Percentiles rank a stretch among this genome's conserved stretches.
Conservation (phyloP, 345 rosid species). For the Eucalyptus cladocalyx region DNA sequence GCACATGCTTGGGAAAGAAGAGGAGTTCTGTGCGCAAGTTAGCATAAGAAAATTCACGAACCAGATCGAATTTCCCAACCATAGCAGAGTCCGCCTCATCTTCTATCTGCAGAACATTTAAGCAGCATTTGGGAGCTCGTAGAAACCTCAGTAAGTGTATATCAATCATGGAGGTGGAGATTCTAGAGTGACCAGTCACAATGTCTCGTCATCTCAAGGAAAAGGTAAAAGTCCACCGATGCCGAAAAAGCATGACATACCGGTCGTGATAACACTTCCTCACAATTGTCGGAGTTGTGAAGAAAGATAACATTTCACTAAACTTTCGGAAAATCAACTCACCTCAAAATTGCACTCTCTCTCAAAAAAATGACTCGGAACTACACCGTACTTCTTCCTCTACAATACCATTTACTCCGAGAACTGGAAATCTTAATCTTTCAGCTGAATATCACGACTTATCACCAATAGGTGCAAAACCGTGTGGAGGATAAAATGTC, state of each 20-base stretch:
- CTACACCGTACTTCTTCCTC: background rate
- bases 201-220: background rate
- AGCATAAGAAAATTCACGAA: background rate
- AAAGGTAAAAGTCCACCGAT: background rate
- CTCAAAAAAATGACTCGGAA: background rate
- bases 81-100: slow-evolving; percentile 28
- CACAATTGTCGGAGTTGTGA: background rate
- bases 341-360: background rate
- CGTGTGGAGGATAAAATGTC: background rate
- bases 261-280: background rate
- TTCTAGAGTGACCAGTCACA: background rate
- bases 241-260: background rate
- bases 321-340: background rate
- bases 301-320: background rate
- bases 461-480: background rate
- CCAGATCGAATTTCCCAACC: slow-evolving; percentile 24
- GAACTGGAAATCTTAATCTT: background rate
- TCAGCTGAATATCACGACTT: background rate
- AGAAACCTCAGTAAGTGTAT: background rate
- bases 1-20: background rate
- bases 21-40: background rate
- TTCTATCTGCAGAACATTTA: slow-evolving; percentile 14
- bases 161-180: background rate
- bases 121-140: background rate
- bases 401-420: background rate